Base-by-base conservation (phyloP, 2,329 filamentous ascomycete species). In the Aphanocladium album region DNA sequence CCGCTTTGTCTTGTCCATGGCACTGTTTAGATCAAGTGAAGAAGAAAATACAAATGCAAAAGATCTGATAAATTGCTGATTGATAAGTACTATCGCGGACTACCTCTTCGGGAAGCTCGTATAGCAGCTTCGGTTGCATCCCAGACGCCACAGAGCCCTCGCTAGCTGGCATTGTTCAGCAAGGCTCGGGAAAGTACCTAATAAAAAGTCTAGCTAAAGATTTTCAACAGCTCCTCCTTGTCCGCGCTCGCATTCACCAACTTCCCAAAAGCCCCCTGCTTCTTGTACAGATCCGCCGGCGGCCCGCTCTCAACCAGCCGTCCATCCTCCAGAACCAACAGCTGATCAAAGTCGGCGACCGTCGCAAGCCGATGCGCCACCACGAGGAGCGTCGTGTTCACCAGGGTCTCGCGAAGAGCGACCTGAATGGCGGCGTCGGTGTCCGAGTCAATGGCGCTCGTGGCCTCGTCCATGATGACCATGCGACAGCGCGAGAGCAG, bases 281-380 rank as follows among this genome's bases (percentile, higher is more conserved):
- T 70, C 53, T 73, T 74, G 76, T 85, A 80, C 63, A 89, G 70
- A 65, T 84, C 80, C 64, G 67, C 72, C 5, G 86, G 86, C 14
- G 73, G 74, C 1, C 84, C 86, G 69, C 79, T 87, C 72, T 89
- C 87, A 19, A 82, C 80, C 0, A 84, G 85, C 57, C 72, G 74
- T 0, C 86, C 86, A 39, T 85, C 84, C 59, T 81, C 82, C 65
- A 89, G 73, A 2, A 89, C 86, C 12, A 89, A 72, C 63, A 89
- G 86, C 62, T 80, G 79, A 70, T 89, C 86, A 65, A 89, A 88
- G 70, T 89, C 86, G 4, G 83, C 85, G 69, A 89, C 87, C 0
- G 86, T 89, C 68, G 83, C 86, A 47, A 89, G 73, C 0, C 87
- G 79, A 70, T 89, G 87, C 5, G 87, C 87, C 66, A 89, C 89